Percentiles rank a stretch among this genome's conserved stretches.
Conservation (phyloP, 306 rosid species). For the Castanea sativa region DNA sequence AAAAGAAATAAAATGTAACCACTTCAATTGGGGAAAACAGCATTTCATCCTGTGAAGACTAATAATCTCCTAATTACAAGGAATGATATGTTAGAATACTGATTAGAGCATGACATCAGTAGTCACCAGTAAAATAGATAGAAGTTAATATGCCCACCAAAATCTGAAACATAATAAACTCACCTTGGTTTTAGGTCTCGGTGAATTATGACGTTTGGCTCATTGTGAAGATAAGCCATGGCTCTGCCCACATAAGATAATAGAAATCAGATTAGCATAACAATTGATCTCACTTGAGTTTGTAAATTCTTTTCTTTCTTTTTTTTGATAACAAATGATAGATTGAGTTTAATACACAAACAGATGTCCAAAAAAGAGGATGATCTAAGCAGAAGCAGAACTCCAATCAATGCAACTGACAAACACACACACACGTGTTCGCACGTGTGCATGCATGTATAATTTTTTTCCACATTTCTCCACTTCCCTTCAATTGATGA, state of each 20-base stretch:
- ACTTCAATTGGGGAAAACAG: constrained; percentile 1
- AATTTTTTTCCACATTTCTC: too few relatives aligned
- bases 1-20: not conserved
- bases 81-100: not conserved
- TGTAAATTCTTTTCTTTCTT: not conserved
- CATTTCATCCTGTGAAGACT: not conserved
- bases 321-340: too few relatives aligned
- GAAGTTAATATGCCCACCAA: constrained; percentile 18
- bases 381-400: too few relatives aligned
- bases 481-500: too few relatives aligned
- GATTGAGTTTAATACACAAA: not conserved
- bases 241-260: constrained; percentile 55
- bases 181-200: constrained; percentile 93
- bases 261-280: constrained; percentile 31
- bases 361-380: too few relatives aligned
- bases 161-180: constrained; percentile 29
- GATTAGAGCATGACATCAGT: not conserved
- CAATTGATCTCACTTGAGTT: constrained; percentile 9
- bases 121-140: not conserved
- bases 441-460: too few relatives aligned
- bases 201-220: constrained; percentile 88
- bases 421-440: too few relatives aligned
- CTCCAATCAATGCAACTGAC: too few relatives aligned
- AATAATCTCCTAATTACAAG: not conserved
- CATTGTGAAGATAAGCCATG: constrained; percentile 95